These are phyloP conservation scores for Backusella parvicylindrica DNA, from an alignment of 192 early-diverging fungal genomes.

Conservation along the genomic window DNA sequence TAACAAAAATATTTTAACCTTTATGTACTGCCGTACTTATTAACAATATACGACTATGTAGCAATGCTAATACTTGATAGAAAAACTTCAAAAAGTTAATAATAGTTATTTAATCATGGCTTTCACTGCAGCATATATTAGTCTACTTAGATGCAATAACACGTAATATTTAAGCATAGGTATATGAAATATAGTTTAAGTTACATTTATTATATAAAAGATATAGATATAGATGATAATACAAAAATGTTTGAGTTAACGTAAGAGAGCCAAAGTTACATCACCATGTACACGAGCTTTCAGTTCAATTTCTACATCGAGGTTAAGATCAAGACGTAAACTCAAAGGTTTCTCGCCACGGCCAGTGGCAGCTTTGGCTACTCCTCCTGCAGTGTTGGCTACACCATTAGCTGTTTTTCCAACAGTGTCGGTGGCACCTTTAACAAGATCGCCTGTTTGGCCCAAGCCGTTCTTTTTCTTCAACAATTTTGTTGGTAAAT, in stretches of 20 bases:
- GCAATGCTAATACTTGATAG: background rate
- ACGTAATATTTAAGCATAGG: too few relatives aligned
- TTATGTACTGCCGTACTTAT: too few relatives aligned
- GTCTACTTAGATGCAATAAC: background rate
- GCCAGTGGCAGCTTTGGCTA: background rate
- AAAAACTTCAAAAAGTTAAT: background rate
- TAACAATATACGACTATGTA: too few relatives aligned
- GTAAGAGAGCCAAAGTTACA: slow-evolving; percentile 19
- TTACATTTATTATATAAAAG: background rate
- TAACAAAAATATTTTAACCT: too few relatives aligned
- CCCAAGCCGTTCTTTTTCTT: slow-evolving; percentile 1
- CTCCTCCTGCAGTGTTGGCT: slow-evolving; percentile 7
- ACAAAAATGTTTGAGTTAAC: slow-evolving; percentile 1
- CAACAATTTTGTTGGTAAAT: background rate
- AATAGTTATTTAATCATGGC: background rate
- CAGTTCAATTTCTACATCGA: slow-evolving; percentile 20
- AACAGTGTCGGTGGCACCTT: slow-evolving; percentile 7
- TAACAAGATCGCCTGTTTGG: background rate
- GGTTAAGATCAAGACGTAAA: slow-evolving; percentile 16
- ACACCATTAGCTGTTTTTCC: slow-evolving; percentile 9
- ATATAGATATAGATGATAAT: background rate
- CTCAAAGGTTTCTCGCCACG: background rate
- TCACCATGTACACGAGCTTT: slow-evolving; percentile 24
- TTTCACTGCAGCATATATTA: background rate
- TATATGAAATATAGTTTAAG: background rate